Evolutionary conservation across 164 flowering plant species (phyloP).

Genomic region (Chloranthus sessilifolius): DNA sequence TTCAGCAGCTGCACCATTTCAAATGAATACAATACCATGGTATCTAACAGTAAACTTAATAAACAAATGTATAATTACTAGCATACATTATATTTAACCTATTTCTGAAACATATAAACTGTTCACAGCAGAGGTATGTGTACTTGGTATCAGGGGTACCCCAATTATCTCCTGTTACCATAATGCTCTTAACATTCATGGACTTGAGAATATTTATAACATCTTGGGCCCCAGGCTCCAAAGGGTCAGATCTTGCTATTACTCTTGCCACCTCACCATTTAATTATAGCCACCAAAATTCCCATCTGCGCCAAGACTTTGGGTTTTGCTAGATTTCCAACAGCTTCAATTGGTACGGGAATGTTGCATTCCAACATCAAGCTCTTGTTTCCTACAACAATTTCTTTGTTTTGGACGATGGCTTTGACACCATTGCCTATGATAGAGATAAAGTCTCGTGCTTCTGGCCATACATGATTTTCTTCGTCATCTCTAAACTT

Average conservation of each 20-base stretch:
- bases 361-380: slow-evolving; percentile 45
- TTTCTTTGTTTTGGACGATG: slow-evolving; percentile 37
- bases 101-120: too few relatives aligned
- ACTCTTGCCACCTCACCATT: slow-evolving; percentile 48
- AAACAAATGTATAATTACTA: too few relatives aligned
- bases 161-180: slow-evolving; percentile 89
- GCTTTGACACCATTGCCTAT: slow-evolving; percentile 76
- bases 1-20: too few relatives aligned
- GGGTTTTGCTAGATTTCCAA: slow-evolving; percentile 44
- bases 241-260: slow-evolving; percentile 66
- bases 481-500: slow-evolving; percentile 43
- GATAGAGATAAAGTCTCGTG: slow-evolving; percentile 45
- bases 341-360: slow-evolving; percentile 43
- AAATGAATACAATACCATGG: too few relatives aligned
- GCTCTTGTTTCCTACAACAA: slow-evolving; percentile 73
- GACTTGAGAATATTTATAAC: slow-evolving; percentile 68
- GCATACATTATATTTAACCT: too few relatives aligned
- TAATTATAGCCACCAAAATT: slow-evolving; percentile 54
- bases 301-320: slow-evolving; percentile 74
- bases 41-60: too few relatives aligned
- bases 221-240: slow-evolving; percentile 62
- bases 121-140: too few relatives aligned
- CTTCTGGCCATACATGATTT: slow-evolving; percentile 49
- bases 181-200: slow-evolving; percentile 54
- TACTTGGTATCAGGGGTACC: too few relatives aligned